These are phyloP conservation scores for Zymoseptoria passerinii DNA, from an alignment of 2,329 filamentous ascomycete species.

Conservation along the genomic window DNA sequence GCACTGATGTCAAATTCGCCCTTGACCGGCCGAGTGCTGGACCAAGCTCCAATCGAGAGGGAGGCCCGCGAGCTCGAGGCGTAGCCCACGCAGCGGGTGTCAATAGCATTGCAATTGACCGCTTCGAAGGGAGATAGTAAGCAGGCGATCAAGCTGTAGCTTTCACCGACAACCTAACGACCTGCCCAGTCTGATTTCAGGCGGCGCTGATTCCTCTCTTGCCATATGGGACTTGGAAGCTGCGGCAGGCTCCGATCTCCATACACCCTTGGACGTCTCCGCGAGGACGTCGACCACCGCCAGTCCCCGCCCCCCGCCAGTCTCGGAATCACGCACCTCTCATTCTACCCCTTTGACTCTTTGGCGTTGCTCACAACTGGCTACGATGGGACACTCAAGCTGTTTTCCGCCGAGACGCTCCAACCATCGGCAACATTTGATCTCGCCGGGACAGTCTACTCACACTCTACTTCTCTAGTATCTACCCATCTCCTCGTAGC, in stretches of 20 bases:
- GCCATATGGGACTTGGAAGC: constrained; percentile 80
- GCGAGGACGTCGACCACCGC: constrained; percentile 40
- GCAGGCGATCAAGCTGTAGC: constrained; percentile 13
- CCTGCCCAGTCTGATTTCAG: constrained; percentile 61
- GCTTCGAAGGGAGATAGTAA: constrained; percentile 69
- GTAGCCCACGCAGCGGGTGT: constrained; percentile 62
- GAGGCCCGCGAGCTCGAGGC: neutral
- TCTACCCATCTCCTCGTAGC: constrained; percentile 71
- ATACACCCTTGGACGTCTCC: constrained; percentile 11
- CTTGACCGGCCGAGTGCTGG: constrained; percentile 43
- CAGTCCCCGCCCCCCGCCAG: constrained; percentile 58
- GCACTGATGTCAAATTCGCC: constrained; percentile 61
- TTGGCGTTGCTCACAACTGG: constrained; percentile 68
- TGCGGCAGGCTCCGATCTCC: constrained; percentile 23
- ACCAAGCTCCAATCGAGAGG: neutral
- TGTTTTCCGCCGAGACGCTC: constrained; percentile 61
- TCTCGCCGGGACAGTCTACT: constrained; percentile 61
- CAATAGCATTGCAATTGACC: constrained; percentile 70
- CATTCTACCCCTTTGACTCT: constrained; percentile 71
- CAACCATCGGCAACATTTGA: constrained; percentile 57
- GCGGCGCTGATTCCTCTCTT: constrained; percentile 75
- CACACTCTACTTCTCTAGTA: constrained; percentile 68
- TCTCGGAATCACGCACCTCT: constrained; percentile 66
- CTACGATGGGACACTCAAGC: constrained; percentile 68
- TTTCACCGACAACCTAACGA: neutral